These are phyloP conservation scores for Heliamphora pulchella DNA, from an alignment of 179 eudicot genomes.

Conservation along the genomic window DNA sequence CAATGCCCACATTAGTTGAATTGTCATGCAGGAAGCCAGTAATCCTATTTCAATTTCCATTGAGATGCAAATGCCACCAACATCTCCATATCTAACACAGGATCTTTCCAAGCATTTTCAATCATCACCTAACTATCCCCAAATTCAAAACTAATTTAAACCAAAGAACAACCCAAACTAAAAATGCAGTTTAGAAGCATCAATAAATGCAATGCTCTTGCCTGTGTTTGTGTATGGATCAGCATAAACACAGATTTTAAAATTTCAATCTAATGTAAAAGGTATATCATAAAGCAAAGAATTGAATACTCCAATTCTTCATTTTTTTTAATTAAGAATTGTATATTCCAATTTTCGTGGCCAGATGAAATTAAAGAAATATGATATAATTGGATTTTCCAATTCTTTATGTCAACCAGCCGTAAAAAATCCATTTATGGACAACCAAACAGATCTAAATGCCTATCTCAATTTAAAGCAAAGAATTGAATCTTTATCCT, in stretches of 20 bases:
- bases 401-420: too few relatives aligned
- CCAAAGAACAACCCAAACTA: background rate
- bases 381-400: too few relatives aligned
- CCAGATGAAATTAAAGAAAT: too few relatives aligned
- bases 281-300: too few relatives aligned
- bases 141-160: background rate
- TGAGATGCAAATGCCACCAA: background rate
- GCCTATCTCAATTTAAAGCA: background rate
- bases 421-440: background rate
- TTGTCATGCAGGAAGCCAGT: background rate
- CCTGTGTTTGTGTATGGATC: too few relatives aligned
- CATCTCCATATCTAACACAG: background rate
- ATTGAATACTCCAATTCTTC: too few relatives aligned
- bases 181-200: background rate
- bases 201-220: background rate
- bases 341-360: too few relatives aligned
- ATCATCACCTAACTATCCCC: background rate
- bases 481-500: background rate
- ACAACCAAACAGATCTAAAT: background rate
- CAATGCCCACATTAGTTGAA: background rate
- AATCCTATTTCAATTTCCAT: background rate
- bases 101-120: background rate
- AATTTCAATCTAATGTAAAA: too few relatives aligned
- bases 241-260: too few relatives aligned
- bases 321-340: too few relatives aligned